Percentiles rank a stretch among this genome's conserved stretches.
phyloP scores from a whole-genome alignment of 257 asterid species.

The Avicennia marina region DNA sequence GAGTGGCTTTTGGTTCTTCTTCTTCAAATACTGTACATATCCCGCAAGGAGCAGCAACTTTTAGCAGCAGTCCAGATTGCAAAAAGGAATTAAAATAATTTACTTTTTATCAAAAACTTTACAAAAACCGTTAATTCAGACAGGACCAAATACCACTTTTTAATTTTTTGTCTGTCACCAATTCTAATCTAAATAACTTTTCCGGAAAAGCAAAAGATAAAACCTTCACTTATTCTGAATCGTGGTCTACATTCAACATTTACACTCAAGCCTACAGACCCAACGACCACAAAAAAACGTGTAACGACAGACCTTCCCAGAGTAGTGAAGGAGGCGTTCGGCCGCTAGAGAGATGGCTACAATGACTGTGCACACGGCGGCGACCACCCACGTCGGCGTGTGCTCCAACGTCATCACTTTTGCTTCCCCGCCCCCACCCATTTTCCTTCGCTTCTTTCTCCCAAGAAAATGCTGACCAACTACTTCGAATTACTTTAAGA shows the following conservation, averaged over 20 bases:
- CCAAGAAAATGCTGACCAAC: constrained; percentile 10
- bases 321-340: constrained; percentile 60
- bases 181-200: too few relatives aligned
- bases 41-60: constrained; percentile 1
- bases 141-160: background rate
- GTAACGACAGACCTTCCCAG: constrained; percentile 52
- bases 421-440: constrained; percentile 65
- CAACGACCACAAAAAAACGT: too few relatives aligned
- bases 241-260: background rate
- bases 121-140: background rate
- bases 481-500: too few relatives aligned
- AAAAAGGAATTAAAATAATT: background rate
- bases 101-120: background rate
- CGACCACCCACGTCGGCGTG: constrained; percentile 93
- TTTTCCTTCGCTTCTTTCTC: constrained; percentile 21
- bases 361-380: constrained; percentile 75
- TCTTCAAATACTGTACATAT: constrained; percentile 58
- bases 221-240: too few relatives aligned
- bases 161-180: too few relatives aligned
- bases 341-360: constrained; percentile 67
- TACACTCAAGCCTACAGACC: background rate
- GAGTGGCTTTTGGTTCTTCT: constrained; percentile 63
- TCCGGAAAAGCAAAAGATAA: too few relatives aligned
- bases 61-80: constrained; percentile 22
- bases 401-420: constrained; percentile 59